Base-by-base conservation (phyloP, 441 rosid genomes). In the Erodium trifolium region DNA sequence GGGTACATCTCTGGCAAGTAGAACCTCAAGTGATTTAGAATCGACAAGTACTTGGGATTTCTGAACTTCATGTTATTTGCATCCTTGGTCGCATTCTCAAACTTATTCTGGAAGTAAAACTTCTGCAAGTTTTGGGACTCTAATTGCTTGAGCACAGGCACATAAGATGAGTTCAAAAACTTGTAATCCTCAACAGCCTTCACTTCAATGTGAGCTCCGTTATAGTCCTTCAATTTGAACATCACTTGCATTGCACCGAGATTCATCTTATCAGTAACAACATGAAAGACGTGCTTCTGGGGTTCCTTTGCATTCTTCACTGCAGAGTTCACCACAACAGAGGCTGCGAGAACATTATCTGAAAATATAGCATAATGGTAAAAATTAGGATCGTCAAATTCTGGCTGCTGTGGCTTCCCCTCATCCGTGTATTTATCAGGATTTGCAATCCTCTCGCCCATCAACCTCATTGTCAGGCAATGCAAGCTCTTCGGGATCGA, bases 21-120 rank as follows among this genome's bases (percentile, higher is more conserved):
- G 74, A 94, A 94, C 76, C 99, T 79, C 39, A 94, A 76, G 77
- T 88, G 96, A 76, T 88, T 88, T 41, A 90, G 88, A 91, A 91
- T 88, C 4, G 97, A 91, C 19, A 94, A 85, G 75, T 91, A 91
- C 75, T 91, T 94, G 7, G 97, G 97, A 70, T 94, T 89, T 70
- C 96, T 83, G 78, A 82, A 89, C 79, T 94, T 92, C 78, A 93
- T 91, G 5, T 62, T 62, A 12, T 12, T 88, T 0, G 98, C 84
- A 75, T 92, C 98, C 68, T 94, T 94, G 0, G 99, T 86, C 0
- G 99, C 97, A 41, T 94, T 94, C 81, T 92, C 98, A 0, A 92
- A 90, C 80, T 88, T 88, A 70, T 94, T 94, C 88, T 94, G 94
- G 41, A 94, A 94, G 81, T 94, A 94, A 55, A 94, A 94, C 83